Conservation (phyloP, 2,329 filamentous ascomycete species). For the Didymella sp. region DNA sequence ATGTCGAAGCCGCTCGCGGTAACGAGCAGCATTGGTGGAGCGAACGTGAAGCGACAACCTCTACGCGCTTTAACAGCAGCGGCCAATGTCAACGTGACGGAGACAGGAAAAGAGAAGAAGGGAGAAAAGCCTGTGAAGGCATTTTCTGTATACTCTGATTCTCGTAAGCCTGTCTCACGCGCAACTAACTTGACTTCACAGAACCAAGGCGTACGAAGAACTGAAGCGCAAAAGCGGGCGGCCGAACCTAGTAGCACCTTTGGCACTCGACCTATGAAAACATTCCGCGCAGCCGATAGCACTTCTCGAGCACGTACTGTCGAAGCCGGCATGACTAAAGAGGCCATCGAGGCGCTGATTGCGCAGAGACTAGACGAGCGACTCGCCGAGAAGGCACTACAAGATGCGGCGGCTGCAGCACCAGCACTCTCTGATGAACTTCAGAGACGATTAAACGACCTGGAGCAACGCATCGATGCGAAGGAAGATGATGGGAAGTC, state of each 20-base stretch:
- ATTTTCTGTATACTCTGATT: slow-evolving; percentile 85
- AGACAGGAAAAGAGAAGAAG: slow-evolving; percentile 59
- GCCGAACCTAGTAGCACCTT: slow-evolving; percentile 49
- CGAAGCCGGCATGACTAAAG: slow-evolving; percentile 58
- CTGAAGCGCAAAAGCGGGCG: slow-evolving; percentile 55
- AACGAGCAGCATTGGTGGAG: slow-evolving; percentile 44
- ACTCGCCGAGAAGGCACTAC: slow-evolving; percentile 73
- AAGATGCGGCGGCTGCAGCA: slow-evolving; percentile 59
- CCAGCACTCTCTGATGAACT: slow-evolving; percentile 74
- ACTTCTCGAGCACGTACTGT: slow-evolving; percentile 39
- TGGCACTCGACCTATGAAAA: slow-evolving; percentile 51
- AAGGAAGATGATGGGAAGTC: slow-evolving; percentile 74
- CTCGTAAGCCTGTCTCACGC: slow-evolving; percentile 39
- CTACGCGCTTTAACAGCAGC: slow-evolving; percentile 77
- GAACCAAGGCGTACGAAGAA: slow-evolving; percentile 44
- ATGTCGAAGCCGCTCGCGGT: slow-evolving; percentile 49
- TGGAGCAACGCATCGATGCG: slow-evolving; percentile 83
- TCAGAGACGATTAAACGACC: slow-evolving; percentile 78
- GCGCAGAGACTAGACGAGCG: slow-evolving; percentile 92
- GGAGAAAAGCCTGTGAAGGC: slow-evolving; percentile 77
- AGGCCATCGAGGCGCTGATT: slow-evolving; percentile 87
- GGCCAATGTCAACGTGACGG: slow-evolving; percentile 73
- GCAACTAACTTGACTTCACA: slow-evolving; percentile 41
- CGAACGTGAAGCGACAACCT: slow-evolving; percentile 70
- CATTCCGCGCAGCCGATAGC: slow-evolving; percentile 45